Evolutionary conservation across 352 stramenopile genomes (phyloP).

Genomic region (Globisporangium apiculatum): DNA sequence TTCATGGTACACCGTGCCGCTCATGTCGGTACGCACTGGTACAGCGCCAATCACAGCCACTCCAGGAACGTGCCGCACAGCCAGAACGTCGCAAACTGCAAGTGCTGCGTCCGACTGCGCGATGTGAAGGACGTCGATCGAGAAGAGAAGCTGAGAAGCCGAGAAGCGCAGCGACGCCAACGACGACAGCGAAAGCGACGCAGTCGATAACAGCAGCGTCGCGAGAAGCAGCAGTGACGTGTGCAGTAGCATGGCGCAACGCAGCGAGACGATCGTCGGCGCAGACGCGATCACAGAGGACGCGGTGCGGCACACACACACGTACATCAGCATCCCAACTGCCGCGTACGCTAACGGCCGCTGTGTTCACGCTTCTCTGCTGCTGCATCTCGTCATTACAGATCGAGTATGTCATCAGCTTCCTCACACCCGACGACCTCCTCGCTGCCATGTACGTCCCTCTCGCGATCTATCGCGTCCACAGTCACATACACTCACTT

Average conservation of each 20-base stretch:
- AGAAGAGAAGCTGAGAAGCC: not conserved
- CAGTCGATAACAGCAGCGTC: not conserved
- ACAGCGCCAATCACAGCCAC: not conserved
- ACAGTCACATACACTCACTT: not conserved
- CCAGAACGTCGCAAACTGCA: not conserved
- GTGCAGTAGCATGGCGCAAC: not conserved
- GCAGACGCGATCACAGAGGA: constrained; percentile 26
- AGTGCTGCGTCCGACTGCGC: not conserved
- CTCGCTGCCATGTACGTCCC: constrained; percentile 37
- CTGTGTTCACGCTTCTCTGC: not conserved
- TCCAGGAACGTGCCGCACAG: not conserved
- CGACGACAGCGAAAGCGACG: not conserved
- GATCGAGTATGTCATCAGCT: constrained; percentile 44
- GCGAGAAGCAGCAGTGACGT: not conserved
- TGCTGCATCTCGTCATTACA: constrained; percentile 2
- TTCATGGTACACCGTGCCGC: constrained; percentile 7
- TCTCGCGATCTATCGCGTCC: not conserved
- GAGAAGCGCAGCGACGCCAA: not conserved
- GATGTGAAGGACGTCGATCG: too few species aligned
- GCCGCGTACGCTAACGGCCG: too few species aligned
- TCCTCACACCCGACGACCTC: constrained; percentile 47
- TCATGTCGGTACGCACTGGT: not conserved
- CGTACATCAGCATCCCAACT: too few species aligned
- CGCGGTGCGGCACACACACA: constrained; percentile 17
- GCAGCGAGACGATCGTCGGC: not conserved